A percentile compares a stretch with the other conserved stretches of the same genome.
Evolutionary conservation across 371 early-diverging fungal genomes (phyloP).

Genomic region (Parasitella parasitica): DNA sequence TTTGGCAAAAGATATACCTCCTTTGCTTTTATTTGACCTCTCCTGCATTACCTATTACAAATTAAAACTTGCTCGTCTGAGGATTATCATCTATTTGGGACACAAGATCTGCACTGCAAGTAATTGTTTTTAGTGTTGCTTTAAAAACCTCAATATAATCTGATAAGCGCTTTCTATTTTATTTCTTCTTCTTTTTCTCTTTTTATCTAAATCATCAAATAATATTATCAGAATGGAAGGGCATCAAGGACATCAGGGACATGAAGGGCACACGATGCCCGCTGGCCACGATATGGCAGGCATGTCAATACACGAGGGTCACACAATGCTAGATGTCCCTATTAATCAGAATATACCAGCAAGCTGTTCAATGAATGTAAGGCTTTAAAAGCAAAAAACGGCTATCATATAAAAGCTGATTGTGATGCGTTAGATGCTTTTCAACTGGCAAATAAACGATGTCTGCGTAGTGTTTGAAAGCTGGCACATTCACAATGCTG

Average conservation of each 20-base stretch:
- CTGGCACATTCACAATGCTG: constrained; percentile 61
- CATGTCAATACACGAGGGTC: constrained; percentile 9
- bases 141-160: neutral
- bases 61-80: neutral
- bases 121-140: neutral
- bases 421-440: constrained; percentile 61
- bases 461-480: constrained; percentile 71
- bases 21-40: too few species aligned
- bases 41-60: too few species aligned
- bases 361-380: constrained; percentile 20
- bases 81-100: neutral
- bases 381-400: neutral
- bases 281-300: neutral
- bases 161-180: neutral
- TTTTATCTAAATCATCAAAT: neutral
- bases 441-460: constrained; percentile 73
- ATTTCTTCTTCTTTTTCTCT: neutral
- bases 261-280: neutral
- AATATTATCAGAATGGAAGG: neutral
- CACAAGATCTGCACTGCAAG: neutral
- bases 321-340: constrained; percentile 7
- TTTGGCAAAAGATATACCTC: too few species aligned
- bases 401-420: neutral
- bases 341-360: neutral
- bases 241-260: neutral